phyloP scores from a whole-genome alignment of 768 basidiomycete species.

The Lentinula detonsa region DNA sequence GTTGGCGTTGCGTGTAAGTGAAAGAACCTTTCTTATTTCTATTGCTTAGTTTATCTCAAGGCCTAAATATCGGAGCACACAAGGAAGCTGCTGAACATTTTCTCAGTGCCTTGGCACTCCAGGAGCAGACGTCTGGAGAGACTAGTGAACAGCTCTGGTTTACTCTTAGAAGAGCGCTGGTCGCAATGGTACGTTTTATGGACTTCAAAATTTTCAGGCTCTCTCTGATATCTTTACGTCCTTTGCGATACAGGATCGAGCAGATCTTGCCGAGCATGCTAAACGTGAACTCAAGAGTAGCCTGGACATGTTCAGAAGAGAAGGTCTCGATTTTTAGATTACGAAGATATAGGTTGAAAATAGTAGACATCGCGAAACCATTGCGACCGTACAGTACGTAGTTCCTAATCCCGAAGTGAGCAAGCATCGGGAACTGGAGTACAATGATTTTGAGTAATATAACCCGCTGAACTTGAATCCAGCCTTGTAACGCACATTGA shows the following conservation, averaged over 20 bases:
- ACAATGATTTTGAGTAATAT: too few relatives aligned
- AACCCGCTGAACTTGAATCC: too few relatives aligned
- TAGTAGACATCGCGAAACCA: too few relatives aligned
- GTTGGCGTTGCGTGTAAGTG: slow-evolving; percentile 93
- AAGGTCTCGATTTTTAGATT: slow-evolving; percentile 84
- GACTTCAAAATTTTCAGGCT: neutral
- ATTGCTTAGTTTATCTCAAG: slow-evolving; percentile 30
- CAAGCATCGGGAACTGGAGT: too few relatives aligned
- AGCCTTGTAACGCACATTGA: too few relatives aligned
- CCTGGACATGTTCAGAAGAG: slow-evolving; percentile 68
- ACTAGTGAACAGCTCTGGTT: slow-evolving; percentile 87
- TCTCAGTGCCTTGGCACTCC: slow-evolving; percentile 75
- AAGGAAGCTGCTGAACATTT: slow-evolving; percentile 97
- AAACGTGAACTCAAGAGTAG: slow-evolving; percentile 53
- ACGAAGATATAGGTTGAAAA: too few relatives aligned
- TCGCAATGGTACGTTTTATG: slow-evolving; percentile 60
- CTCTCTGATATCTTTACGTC: neutral
- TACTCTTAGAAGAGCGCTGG: slow-evolving; percentile 77
- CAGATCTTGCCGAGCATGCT: slow-evolving; percentile 76
- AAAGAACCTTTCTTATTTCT: neutral
- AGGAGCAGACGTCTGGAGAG: slow-evolving; percentile 60
- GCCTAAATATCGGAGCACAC: slow-evolving; percentile 92
- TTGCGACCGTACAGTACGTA: too few relatives aligned
- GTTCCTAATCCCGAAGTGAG: too few relatives aligned
- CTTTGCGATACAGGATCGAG: slow-evolving; percentile 49